Evolutionary conservation across 2,329 filamentous ascomycete species (phyloP), one percentile per base, ranked within the genome.

Genomic region (Aspergillus intermedius): DNA sequence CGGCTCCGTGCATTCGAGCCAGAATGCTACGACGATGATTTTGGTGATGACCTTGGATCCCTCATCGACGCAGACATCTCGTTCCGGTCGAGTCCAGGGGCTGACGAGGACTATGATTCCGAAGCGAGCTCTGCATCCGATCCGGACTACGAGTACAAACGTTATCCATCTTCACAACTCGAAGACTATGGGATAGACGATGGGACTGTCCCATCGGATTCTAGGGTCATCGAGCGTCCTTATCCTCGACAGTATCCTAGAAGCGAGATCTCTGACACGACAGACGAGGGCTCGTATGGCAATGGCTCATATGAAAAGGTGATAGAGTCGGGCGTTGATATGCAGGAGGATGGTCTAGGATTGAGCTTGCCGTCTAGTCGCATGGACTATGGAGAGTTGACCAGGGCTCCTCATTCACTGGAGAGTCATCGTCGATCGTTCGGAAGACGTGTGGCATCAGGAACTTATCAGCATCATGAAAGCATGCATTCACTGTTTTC

Each of bases 21-120:
- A 40, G 37, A 40, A 19, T 15, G 6, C 13, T 35, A 40, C 15
- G 37, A 40, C 7, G 37, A 54, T 12, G 54, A 54, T 19, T 40
- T 40, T 19, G 37, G 37, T 19, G 37, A 40, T 3, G 37, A 40
- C 17, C 37, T 40, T 10, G 15, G 6, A 12, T 40, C 37, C 37
- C 10, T 40, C 19, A 21, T 19, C 37, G 15, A 12, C 8, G 17
- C 5, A 40, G 37, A 40, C 15, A 8, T 19, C 37, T 17, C 34
- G 8, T 17, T 17, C 34, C 34, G 13, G 3, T 35, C 34, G 8
- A 35, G 34, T 35, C 8, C 34, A n/a, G 13, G n/a, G 7, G 34
- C 34, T n/a, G 34, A 35, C 13, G 34, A 35, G 34, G 34, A 17
- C 37, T 40, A 12, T 15, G 15, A 21, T 17, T 19, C 37, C 8